These are phyloP conservation scores for Tricholoma flavovirens DNA, from an alignment of 768 basidiomycete genomes.

Conservation along the genomic window DNA sequence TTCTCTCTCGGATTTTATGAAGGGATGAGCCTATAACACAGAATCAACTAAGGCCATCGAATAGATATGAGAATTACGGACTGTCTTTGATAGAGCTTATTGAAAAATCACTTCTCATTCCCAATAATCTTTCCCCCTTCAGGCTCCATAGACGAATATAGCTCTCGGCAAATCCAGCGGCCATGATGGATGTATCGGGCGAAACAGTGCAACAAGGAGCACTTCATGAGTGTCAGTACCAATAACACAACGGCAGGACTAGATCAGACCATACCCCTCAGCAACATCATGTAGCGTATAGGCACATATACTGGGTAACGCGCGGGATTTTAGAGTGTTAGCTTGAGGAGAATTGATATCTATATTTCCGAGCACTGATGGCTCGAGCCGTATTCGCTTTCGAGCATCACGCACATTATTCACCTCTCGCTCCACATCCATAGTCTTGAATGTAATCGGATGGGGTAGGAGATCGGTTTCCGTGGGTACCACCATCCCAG, in stretches of 20 bases:
- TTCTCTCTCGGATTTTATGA: conserved; percentile 70
- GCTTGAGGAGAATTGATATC: conserved; percentile 59
- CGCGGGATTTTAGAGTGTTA: conserved; percentile 49
- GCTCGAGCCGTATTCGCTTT: conserved; percentile 89
- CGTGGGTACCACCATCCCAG: conserved; percentile 58
- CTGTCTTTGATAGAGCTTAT: conserved; percentile 62
- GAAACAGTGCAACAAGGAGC: conserved; percentile 87
- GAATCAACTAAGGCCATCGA: not conserved
- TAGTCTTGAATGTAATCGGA: conserved; percentile 74
- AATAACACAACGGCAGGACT: not conserved
- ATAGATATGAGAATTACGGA: conserved; percentile 30
- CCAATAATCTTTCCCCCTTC: conserved; percentile 84
- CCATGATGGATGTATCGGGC: conserved; percentile 85
- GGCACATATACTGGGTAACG: conserved; percentile 88
- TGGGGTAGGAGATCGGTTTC: conserved; percentile 74
- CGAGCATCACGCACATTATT: conserved; percentile 83
- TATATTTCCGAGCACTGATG: conserved; percentile 51
- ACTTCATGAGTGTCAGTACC: conserved; percentile 33
- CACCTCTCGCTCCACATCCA: conserved; percentile 90
- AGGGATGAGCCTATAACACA: conserved; percentile 46
- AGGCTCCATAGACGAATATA: conserved; percentile 93
- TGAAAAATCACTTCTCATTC: conserved; percentile 71
- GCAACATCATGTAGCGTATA: conserved; percentile 93
- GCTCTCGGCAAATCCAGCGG: conserved; percentile 93
- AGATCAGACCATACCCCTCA: conserved; percentile 67